Evolutionary conservation across 176 grass and related monocot genomes (phyloP), one percentile per base, ranked within the genome.

Genomic region (Tillandsia leiboldiana): DNA sequence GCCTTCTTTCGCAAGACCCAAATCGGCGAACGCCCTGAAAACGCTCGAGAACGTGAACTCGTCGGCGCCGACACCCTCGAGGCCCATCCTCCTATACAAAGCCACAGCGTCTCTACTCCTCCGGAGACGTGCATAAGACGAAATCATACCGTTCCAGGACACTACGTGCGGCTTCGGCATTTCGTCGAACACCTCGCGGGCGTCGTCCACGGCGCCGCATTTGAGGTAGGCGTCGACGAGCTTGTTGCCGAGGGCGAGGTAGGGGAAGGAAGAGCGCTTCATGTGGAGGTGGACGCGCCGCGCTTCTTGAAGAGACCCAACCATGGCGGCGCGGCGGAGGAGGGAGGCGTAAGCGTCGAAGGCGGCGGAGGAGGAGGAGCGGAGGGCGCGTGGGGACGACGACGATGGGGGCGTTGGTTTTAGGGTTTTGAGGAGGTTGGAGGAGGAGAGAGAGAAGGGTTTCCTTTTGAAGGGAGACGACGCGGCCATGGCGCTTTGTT

Each of bases 121-220:
- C 53, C 29, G 42, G 18, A 9, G 50, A 51, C 75, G 66, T 17
- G 50, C 28, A 42, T 50, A 77, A 18, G 53, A 59, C 24, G 75
- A 77, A 17, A 77, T 56, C 52, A 77, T 49, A 20, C 65, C 65
- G 66, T 77, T 77, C 75, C 75, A 77, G 4, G 53, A 63, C 24
- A 77, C 66, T 8, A 69, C n/a, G 20, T 77, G 75, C 51, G 75
- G 75, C 66, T 50, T 77, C 12, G 75, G 75, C 65, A 77, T 77
- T 61, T 47, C 75, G 53, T 77, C 75, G 42, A 77, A 77, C 65
- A 77, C 42, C 52, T 77, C 26, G 10, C 65, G 65, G 17, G 75
- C 75, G 47, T 77, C 53, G 5, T 77, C 53, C 13, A 77, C 8
- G n/a, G 65, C 33, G 11, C 75, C 66, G 42, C 66, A 77, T 33